These are phyloP conservation scores for Rhamnella rubrinervis DNA, from an alignment of 331 rosid genomes.

Conservation along the genomic window DNA sequence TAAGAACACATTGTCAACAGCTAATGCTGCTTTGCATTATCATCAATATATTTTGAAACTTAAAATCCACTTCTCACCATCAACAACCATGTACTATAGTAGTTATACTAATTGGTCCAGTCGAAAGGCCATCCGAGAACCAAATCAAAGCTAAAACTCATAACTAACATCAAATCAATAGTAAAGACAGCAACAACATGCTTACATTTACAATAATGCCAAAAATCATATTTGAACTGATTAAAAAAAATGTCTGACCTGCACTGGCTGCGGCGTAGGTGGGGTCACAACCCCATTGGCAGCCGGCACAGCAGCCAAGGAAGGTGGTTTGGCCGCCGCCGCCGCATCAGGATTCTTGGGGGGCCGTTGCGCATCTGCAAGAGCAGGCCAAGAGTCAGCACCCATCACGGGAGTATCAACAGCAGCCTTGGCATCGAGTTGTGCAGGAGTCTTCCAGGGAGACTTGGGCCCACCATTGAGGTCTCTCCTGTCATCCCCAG, in stretches of 20 bases:
- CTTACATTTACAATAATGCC: too few relatives aligned
- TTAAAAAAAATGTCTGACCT: constrained; percentile 40
- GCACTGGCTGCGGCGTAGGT: constrained; percentile 35
- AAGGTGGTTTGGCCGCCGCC: constrained; percentile 35
- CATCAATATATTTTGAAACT: too few relatives aligned
- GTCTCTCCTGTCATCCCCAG: constrained; percentile 61
- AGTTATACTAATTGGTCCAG: too few relatives aligned
- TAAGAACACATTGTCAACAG: too few relatives aligned
- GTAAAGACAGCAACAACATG: too few relatives aligned
- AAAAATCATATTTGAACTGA: background rate
- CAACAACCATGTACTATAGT: too few relatives aligned
- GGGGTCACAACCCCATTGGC: constrained; percentile 37
- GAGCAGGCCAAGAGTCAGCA: constrained; percentile 85
- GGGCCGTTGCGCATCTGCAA: constrained; percentile 66
- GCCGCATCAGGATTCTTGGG: constrained; percentile 48
- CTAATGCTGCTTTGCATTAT: too few relatives aligned
- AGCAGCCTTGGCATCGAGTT: constrained; percentile 36
- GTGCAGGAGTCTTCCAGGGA: constrained; percentile 81
- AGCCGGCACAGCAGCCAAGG: constrained; percentile 34
- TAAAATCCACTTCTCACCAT: too few relatives aligned
- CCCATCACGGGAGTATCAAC: constrained; percentile 65
- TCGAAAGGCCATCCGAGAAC: too few relatives aligned
- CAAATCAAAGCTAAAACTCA: too few relatives aligned
- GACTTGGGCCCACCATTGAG: constrained; percentile 59
- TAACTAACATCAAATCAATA: too few relatives aligned